phyloP scores from a whole-genome alignment of 192 early-diverging fungal species.

The Coemansia pectinata region DNA sequence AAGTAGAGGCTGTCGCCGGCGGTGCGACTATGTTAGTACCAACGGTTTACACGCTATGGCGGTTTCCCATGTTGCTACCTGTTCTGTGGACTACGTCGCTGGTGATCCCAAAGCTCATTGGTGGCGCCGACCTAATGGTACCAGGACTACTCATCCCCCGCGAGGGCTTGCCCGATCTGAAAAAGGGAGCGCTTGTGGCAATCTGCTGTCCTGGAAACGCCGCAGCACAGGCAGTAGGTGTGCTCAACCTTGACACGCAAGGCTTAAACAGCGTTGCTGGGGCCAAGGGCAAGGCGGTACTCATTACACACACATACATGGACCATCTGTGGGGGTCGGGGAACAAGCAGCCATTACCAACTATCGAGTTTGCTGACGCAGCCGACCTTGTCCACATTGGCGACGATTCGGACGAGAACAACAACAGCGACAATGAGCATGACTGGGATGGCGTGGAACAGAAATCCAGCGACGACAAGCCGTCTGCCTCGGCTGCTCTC shows the following conservation, averaged over 20 bases:
- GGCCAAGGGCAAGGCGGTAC: constrained; percentile 80
- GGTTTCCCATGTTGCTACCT: constrained; percentile 65
- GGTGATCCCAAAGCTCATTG: constrained; percentile 71
- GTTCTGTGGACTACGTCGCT: constrained; percentile 66
- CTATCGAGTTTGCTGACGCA: constrained; percentile 14
- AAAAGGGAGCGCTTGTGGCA: constrained; percentile 32
- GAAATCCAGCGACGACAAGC: background rate
- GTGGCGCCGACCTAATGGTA: constrained; percentile 67
- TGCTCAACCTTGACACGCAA: constrained; percentile 58
- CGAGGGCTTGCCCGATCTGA: constrained; percentile 34
- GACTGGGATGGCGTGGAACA: background rate
- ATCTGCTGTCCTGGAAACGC: constrained; percentile 31
- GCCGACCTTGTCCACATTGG: background rate
- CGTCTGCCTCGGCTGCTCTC: background rate
- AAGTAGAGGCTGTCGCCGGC: constrained; percentile 45
- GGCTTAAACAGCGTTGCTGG: constrained; percentile 52
- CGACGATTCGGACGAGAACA: constrained; percentile 9
- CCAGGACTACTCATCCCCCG: constrained; percentile 35
- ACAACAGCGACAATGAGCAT: background rate
- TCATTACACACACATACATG: constrained; percentile 71
- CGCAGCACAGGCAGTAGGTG: constrained; percentile 64
- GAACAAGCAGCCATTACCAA: constrained; percentile 62
- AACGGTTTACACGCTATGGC: constrained; percentile 80
- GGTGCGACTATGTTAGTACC: constrained; percentile 58
- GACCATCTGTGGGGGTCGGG: constrained; percentile 84